These are phyloP conservation scores for Hypericum perforatum DNA, from an alignment of 345 rosid species.

Conservation along the genomic window DNA sequence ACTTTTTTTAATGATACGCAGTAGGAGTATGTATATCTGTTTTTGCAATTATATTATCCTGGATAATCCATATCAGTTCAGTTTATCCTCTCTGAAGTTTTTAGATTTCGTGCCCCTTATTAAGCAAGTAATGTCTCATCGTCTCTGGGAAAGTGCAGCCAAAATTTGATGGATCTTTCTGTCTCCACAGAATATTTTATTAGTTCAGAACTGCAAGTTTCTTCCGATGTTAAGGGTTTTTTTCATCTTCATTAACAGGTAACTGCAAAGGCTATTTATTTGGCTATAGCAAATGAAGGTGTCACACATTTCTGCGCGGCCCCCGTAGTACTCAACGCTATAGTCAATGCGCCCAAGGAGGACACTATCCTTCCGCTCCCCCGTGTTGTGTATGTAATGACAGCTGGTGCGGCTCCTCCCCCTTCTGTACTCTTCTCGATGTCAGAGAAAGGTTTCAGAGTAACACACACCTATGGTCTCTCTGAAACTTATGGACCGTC, in stretches of 20 bases:
- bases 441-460: conserved; percentile 69
- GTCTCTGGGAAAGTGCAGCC: too few relatives aligned
- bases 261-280: conserved; percentile 68
- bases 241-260: conserved; percentile 35
- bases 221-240: conserved; percentile 1
- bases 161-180: too few relatives aligned
- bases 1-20: not conserved
- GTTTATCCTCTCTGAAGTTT: too few relatives aligned
- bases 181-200: too few relatives aligned
- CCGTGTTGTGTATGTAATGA: conserved; percentile 63
- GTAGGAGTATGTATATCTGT: too few relatives aligned
- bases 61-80: too few relatives aligned
- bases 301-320: conserved; percentile 92
- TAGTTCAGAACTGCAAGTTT: not conserved
- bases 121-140: too few relatives aligned
- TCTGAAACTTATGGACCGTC: conserved; percentile 91
- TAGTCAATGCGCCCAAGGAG: conserved; percentile 61
- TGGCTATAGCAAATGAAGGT: conserved; percentile 56
- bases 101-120: too few relatives aligned
- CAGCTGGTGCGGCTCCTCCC: conserved; percentile 92
- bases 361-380: conserved; percentile 83
- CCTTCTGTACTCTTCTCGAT: conserved; percentile 60
- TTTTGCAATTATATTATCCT: not conserved
- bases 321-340: conserved; percentile 76
- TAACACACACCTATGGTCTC: conserved; percentile 81